Conservation (phyloP, 352 stramenopile species). For the Phytophthora podocarpi region DNA sequence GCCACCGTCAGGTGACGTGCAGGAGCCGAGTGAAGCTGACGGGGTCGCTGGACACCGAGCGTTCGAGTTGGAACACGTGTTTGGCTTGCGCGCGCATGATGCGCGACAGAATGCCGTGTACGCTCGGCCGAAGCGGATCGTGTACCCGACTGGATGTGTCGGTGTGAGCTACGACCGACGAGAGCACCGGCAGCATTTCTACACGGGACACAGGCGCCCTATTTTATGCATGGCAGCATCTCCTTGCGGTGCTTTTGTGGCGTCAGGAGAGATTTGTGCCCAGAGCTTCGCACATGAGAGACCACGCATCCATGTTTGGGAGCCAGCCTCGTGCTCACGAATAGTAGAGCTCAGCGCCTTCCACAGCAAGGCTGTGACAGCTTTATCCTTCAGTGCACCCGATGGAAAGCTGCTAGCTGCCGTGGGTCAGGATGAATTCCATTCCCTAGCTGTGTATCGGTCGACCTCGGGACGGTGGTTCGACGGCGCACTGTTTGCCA, state of each 20-base stretch:
- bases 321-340: conserved; percentile 56
- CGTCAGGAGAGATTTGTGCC: conserved; percentile 74
- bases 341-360: conserved; percentile 64
- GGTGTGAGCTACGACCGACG: conserved; percentile 78
- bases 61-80: conserved; percentile 75
- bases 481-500: conserved; percentile 62
- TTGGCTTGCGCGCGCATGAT: conserved; percentile 64
- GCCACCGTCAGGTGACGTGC: conserved; percentile 41
- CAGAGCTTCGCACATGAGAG: conserved; percentile 57
- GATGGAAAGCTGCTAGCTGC: conserved; percentile 56
- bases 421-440: conserved; percentile 76
- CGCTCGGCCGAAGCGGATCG: conserved; percentile 64
- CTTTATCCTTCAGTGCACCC: conserved; percentile 59
- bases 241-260: conserved; percentile 60
- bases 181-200: conserved; percentile 72
- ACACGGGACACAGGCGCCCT: conserved; percentile 54
- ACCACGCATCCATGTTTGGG: conserved; percentile 78
- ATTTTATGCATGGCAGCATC: conserved; percentile 61
- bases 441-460: conserved; percentile 73
- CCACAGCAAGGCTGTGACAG: conserved; percentile 69
- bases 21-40: conserved; percentile 46
- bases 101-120: conserved; percentile 68
- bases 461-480: conserved; percentile 67
- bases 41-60: conserved; percentile 34
- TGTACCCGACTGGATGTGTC: conserved; percentile 66